phyloP scores from a whole-genome alignment of 2,329 filamentous ascomycete species.

The Zarea fungicola region DNA sequence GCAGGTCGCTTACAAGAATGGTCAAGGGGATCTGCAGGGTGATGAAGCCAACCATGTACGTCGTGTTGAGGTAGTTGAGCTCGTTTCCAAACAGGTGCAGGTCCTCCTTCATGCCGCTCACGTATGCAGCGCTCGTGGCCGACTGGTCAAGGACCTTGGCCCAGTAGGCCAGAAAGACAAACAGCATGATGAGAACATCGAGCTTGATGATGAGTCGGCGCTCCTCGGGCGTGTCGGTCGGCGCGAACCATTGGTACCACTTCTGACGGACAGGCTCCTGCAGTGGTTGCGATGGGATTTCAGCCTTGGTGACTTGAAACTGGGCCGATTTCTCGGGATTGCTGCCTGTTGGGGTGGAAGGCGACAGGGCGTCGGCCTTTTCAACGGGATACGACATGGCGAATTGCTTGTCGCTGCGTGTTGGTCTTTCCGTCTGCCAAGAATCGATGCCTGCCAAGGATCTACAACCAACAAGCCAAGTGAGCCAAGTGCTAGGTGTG shows the following conservation, averaged over 20 bases:
- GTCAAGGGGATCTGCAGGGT: conserved; percentile 17
- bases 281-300: too few species aligned
- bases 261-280: conserved; percentile 17
- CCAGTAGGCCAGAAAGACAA: conserved; percentile 52
- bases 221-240: conserved; percentile 36
- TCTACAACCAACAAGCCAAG: too few species aligned
- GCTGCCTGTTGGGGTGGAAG: too few species aligned
- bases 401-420: too few species aligned
- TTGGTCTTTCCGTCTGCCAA: too few species aligned
- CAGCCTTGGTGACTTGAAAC: too few species aligned
- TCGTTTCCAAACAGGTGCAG: conserved; percentile 45
- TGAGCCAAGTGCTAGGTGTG: too few species aligned
- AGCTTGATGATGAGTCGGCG: conserved; percentile 46
- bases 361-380: too few species aligned
- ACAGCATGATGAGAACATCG: conserved; percentile 50
- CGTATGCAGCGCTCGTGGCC: conserved; percentile 25
- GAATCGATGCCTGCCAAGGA: too few species aligned
- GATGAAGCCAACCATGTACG: conserved; percentile 19
- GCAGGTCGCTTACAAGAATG: too few species aligned
- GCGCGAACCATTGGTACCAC: conserved; percentile 43
- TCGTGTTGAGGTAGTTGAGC: conserved; percentile 43
- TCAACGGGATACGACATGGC: too few species aligned
- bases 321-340: too few species aligned
- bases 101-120: conserved; percentile 42
- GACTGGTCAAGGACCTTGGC: conserved; percentile 43